Percentiles rank a stretch among this genome's conserved stretches.
Conservation (phyloP, 139 green algal genomes). For the Limnomonas spitsbergensis region DNA sequence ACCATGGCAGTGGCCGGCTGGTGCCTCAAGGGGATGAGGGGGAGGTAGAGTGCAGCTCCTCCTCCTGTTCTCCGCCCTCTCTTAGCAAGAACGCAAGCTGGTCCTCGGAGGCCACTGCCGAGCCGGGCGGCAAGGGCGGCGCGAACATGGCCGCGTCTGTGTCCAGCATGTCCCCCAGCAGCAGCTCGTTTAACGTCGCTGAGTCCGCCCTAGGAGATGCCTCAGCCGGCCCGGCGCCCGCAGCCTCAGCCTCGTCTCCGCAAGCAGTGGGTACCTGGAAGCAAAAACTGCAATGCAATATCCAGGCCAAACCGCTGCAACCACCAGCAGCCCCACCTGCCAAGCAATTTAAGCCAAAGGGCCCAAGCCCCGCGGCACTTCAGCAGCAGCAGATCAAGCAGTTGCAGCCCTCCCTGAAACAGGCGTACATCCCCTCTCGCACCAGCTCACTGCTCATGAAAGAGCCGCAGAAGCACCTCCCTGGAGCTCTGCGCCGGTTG, state of each 20-base stretch:
- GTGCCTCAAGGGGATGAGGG: too few relatives aligned
- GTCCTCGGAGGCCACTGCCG: background rate
- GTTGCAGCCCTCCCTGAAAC: too few relatives aligned
- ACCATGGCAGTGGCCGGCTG: too few relatives aligned
- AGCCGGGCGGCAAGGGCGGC: background rate
- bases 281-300: slow-evolving; percentile 14
- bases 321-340: too few relatives aligned
- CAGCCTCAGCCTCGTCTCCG: background rate
- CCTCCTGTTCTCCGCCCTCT: background rate
- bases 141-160: background rate
- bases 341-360: too few relatives aligned
- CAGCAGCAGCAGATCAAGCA: too few relatives aligned
- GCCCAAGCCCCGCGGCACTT: too few relatives aligned
- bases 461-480: background rate
- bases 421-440: too few relatives aligned
- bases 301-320: background rate
- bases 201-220: too few relatives aligned
- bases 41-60: too few relatives aligned
- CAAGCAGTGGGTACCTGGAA: slow-evolving; percentile 8
- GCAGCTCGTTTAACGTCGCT: background rate
- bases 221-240: too few relatives aligned
- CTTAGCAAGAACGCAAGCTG: background rate
- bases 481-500: background rate
- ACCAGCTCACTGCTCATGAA: background rate
- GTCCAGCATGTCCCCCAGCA: background rate